These are phyloP conservation scores for Butyriboletus loyo DNA, from an alignment of 768 basidiomycete genomes.

Conservation along the genomic window DNA sequence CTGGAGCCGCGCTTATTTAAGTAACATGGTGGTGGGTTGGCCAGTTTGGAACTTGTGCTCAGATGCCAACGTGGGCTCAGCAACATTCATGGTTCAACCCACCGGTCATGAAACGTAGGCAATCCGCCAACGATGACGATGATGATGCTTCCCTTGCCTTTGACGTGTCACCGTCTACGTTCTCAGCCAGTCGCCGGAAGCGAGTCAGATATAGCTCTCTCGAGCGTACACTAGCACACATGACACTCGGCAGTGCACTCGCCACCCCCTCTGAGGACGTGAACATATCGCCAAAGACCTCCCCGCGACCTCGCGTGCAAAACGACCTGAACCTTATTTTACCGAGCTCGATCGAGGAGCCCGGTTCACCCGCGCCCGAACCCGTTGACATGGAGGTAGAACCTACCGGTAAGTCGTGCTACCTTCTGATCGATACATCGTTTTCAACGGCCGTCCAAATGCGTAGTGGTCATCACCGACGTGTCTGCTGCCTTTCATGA, in stretches of 20 bases:
- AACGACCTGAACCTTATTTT: slow-evolving; percentile 15
- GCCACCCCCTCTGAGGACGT: slow-evolving; percentile 13
- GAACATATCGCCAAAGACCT: slow-evolving; percentile 13
- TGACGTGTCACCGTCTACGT: slow-evolving; percentile 22
- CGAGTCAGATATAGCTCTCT: slow-evolving; percentile 47
- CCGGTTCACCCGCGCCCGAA: slow-evolving; percentile 40
- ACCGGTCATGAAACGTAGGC: slow-evolving; percentile 41
- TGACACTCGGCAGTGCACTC: slow-evolving; percentile 32
- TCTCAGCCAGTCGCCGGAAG: slow-evolving; percentile 45
- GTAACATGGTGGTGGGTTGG: too few relatives aligned
- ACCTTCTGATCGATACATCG: background rate
- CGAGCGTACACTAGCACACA: slow-evolving; percentile 56
- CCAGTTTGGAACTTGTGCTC: background rate
- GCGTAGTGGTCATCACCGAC: slow-evolving; percentile 1
- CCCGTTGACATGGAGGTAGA: slow-evolving; percentile 66
- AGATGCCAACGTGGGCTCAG: slow-evolving; percentile 34
- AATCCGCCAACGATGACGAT: slow-evolving; percentile 19
- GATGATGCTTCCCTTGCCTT: slow-evolving; percentile 5
- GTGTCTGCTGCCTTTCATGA: slow-evolving; percentile 4
- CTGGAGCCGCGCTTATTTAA: too few relatives aligned
- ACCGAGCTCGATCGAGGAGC: slow-evolving; percentile 44
- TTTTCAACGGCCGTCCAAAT: background rate
- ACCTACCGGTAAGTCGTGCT: slow-evolving; percentile 51
- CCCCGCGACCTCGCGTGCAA: slow-evolving; percentile 8
- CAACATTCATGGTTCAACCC: slow-evolving; percentile 46